phyloP scores from a whole-genome alignment of 176 grass and related monocot genomes.

The Stipa capillata region DNA sequence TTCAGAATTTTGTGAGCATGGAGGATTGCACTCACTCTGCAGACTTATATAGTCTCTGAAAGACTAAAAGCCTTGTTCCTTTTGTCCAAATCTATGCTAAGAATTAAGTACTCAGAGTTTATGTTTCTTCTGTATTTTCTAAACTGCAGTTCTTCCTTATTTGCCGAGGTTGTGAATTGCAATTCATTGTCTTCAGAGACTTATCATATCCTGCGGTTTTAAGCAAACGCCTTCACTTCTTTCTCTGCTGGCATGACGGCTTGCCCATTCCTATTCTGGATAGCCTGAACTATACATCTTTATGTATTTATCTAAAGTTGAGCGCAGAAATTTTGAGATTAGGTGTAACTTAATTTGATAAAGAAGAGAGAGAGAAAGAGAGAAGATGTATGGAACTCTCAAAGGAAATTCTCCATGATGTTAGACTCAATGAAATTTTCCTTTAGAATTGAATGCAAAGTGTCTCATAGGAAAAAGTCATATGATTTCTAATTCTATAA shows the following conservation, averaged over 20 bases:
- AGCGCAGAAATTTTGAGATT: no score
- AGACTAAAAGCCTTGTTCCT: no score
- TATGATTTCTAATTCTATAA: no score
- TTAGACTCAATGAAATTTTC: no score
- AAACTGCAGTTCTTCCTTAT: not conserved
- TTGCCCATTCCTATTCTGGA: not conserved
- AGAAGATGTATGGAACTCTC: no score
- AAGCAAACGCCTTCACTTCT: not conserved
- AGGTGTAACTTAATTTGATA: no score
- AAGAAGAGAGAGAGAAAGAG: no score
- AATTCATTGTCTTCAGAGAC: not conserved
- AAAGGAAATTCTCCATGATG: no score
- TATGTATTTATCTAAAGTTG: not conserved
- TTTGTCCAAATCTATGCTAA: not conserved
- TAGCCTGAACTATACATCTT: not conserved
- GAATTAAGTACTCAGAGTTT: not conserved
- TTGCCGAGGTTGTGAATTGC: not conserved
- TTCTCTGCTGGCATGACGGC: not conserved
- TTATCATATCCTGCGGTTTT: not conserved
- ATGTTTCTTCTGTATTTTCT: not conserved
- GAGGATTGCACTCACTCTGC: not conserved
- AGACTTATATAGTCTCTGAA: not conserved
- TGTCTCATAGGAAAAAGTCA: no score
- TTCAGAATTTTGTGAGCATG: constrained; percentile 23
- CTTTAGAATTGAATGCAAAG: no score